Base-by-base conservation (phyloP, 768 basidiomycete genomes). In the Guyanaporus albipodus region DNA sequence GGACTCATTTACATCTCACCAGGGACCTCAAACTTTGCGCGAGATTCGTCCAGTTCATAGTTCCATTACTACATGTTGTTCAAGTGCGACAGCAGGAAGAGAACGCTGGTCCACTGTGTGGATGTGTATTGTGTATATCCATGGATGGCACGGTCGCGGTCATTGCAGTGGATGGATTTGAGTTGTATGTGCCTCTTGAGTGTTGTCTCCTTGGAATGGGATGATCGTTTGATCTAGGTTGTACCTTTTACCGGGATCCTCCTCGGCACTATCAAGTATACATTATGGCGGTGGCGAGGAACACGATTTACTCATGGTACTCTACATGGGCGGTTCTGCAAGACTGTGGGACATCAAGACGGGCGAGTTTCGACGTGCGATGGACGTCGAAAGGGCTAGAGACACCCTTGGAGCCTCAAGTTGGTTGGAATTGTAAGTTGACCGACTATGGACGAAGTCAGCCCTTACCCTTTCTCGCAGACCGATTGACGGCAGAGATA, bases 341-440 rank as follows among this genome's bases (percentile, higher is more conserved):
- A 74, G 96, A 33, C 67, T 94, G 2, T 99, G 96, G 92, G 90
- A 97, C 57, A 70, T 84, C 14, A 79, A 80, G 50, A 86, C 83
- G 0, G 77, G 77, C 46, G 93, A 96, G 56, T 85, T 98, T 55
- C 79, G 91, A 75, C 71, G 95, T 39, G 88, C 91, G 0, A 89
- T 89, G 77, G 75, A 75, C 6, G 54, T 72, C 8, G 85, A 85
- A 33, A 92, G 87, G 59, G 91, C 85, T 0, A 77, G 80, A 40
- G 91, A 91, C 39, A 71, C 91, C 46, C 56, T 95, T 5, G 63
- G 60, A 2, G 77, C 87, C 59, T 83, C 85, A 0, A 79, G 78
- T 1, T 98, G 94, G 95, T 65, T 67, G 15, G 74, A 82, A 42
- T 58, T 87, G 95, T 94, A 56, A 38, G 72, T 52, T 6, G 22